Percentiles rank a stretch among this genome's conserved stretches.
Conservation (phyloP, 345 rosid genomes). For the Linum lewisii region DNA sequence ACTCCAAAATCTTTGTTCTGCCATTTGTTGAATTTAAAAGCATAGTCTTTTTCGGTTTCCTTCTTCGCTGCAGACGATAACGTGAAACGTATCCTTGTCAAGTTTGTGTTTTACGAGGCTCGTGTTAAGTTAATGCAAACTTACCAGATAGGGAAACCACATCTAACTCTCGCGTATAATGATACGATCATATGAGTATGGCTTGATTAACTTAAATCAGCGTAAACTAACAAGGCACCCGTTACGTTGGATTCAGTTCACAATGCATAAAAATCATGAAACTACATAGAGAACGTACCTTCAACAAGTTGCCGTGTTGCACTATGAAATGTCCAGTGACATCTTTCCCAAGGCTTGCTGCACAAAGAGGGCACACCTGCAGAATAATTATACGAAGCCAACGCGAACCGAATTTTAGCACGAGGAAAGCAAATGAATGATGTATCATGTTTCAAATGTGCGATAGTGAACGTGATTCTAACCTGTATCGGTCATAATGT, state of each 20-base stretch:
- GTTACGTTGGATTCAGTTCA: neutral
- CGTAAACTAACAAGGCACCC: too few species aligned
- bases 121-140: too few species aligned
- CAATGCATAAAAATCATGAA: neutral
- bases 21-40: slow-evolving; percentile 23
- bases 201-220: too few species aligned
- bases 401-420: neutral
- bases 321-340: slow-evolving; percentile 41
- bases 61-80: slow-evolving; percentile 35
- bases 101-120: too few species aligned
- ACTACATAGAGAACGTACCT: slow-evolving; percentile 21
- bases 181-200: too few species aligned
- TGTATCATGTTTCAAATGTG: neutral
- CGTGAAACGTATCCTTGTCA: slow-evolving; percentile 3
- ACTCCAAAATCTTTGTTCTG: slow-evolving; percentile 20
- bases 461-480: neutral
- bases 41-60: slow-evolving; percentile 29
- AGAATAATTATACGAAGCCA: neutral
- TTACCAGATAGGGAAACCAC: too few species aligned
- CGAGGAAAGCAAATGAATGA: neutral
- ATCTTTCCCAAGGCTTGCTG: slow-evolving; percentile 52
- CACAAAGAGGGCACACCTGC: slow-evolving; percentile 67
- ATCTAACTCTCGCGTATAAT: too few species aligned
- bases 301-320: slow-evolving; percentile 40
- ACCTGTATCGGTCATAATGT: neutral